A percentile compares a stretch with the other conserved stretches of the same genome.
These are phyloP conservation scores for Globisporangium barbulae DNA, from an alignment of 352 stramenopile genomes.

Conservation along the genomic window DNA sequence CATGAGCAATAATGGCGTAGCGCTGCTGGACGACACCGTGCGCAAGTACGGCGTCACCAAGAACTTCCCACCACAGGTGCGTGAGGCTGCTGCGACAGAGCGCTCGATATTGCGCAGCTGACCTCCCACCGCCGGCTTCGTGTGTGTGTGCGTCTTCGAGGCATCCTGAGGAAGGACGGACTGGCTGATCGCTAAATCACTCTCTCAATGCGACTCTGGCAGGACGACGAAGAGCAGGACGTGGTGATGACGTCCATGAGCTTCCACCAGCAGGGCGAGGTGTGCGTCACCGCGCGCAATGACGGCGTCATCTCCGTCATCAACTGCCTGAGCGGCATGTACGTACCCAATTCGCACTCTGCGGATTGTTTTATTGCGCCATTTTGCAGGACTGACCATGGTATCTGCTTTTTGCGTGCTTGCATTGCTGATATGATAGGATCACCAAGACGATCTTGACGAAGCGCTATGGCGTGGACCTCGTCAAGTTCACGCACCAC, in stretches of 20 bases:
- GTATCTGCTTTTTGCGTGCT: neutral
- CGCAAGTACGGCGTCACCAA: conserved; percentile 63
- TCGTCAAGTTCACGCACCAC: conserved; percentile 80
- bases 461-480: conserved; percentile 79
- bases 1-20: conserved; percentile 25
- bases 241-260: conserved; percentile 55
- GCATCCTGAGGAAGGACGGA: neutral
- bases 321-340: conserved; percentile 83
- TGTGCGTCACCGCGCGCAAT: conserved; percentile 70
- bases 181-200: neutral
- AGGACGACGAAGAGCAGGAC: conserved; percentile 68
- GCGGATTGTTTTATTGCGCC: neutral
- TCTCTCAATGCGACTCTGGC: neutral
- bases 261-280: conserved; percentile 79
- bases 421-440: conserved; percentile 22
- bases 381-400: neutral
- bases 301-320: conserved; percentile 79
- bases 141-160: neutral
- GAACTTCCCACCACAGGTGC: conserved; percentile 64
- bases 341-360: conserved; percentile 14
- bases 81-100: neutral
- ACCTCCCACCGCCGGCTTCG: neutral
- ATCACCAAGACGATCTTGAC: conserved; percentile 84
- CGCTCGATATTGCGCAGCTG: neutral
- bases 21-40: conserved; percentile 57